Evolutionary conservation across 176 grass and related monocot genomes (phyloP).

Genomic region (Panicum miliaceum): DNA sequence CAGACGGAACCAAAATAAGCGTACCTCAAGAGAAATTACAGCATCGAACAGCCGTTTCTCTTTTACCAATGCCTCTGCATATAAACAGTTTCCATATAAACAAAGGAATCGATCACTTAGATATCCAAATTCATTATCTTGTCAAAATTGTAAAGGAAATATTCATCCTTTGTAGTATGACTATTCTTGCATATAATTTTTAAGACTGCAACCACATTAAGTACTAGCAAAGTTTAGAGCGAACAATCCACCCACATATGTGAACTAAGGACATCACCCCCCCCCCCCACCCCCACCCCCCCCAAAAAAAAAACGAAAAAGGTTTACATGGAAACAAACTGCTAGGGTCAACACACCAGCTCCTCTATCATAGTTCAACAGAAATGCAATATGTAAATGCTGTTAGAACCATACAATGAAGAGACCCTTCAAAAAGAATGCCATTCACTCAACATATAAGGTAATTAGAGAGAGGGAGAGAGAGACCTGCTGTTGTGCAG

Average conservation of each 20-base stretch:
- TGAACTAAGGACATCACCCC: background rate
- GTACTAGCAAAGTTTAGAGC: background rate
- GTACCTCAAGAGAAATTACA: slow-evolving; percentile 87
- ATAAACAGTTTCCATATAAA: slow-evolving; percentile 40
- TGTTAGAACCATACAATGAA: background rate
- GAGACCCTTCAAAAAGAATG: background rate
- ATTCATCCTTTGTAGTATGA: background rate
- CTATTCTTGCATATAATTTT: slow-evolving; percentile 1
- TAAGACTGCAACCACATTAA: background rate
- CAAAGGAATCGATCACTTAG: background rate
- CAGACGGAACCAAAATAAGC: slow-evolving; percentile 6
- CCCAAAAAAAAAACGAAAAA: too few relatives aligned
- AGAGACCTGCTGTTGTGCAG: slow-evolving; percentile 79
- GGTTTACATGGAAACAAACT: background rate
- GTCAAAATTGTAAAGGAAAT: background rate
- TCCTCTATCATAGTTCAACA: background rate
- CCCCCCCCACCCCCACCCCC: too few relatives aligned
- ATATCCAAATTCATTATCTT: background rate
- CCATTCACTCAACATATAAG: background rate
- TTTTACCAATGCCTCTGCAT: slow-evolving; percentile 80
- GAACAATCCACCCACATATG: background rate
- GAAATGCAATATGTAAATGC: background rate
- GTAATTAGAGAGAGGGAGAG: slow-evolving; percentile 20
- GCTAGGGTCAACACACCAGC: background rate
- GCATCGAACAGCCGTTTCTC: slow-evolving; percentile 83